Base-by-base conservation (phyloP, 2,329 filamentous ascomycete genomes). In the Monilinia fructigena region DNA sequence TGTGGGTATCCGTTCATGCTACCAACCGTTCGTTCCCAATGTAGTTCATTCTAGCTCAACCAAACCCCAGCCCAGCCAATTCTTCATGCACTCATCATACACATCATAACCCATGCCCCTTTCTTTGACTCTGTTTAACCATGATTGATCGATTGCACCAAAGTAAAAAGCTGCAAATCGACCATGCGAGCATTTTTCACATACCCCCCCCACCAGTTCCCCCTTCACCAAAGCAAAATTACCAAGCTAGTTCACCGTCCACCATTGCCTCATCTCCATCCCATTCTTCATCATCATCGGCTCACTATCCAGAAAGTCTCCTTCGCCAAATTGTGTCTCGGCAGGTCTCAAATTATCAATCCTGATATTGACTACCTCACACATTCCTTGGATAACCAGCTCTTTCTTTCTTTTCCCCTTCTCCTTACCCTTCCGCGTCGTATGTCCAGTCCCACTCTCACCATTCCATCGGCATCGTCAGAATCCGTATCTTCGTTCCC, bases 331-430 rank as follows among this genome's bases (percentile, higher is more conserved):
- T 68, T 89, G 86, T 31, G 83, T 79, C 77, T 92, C 90, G 2
- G 82, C 82, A 6, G 88, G 87, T 68, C 91, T 88, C 74, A 91
- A 85, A 75, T 93, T 93, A 76, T 93, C 91, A 70, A 93, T 88
- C 55, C 86, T 80, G 54, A 93, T 83, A 68, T 90, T 85, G 23
- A 93, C 89, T 7, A 86, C 81, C 52, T 87, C 82, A 73, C 90
- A 94, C 70, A 89, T 81, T 1, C 89, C 89, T 68, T 93, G 90
- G 35, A 89, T 78, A 66, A 82, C 42, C 35, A 80, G 77, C 18
- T 76, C 76, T 35, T 76, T 75, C n/a, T 79, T 78, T 18, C 71
- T 73, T 42, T 74, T 73, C 6, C 40, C 60, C 35, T 69, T 70
- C 7, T 18, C 23, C 7, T 52, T 65, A 3, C 45, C 45, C 16